Evolutionary conservation across 2,329 filamentous ascomycete species (phyloP), one percentile per base, ranked within the genome.

Genomic region (Boeremia lycopersici): DNA sequence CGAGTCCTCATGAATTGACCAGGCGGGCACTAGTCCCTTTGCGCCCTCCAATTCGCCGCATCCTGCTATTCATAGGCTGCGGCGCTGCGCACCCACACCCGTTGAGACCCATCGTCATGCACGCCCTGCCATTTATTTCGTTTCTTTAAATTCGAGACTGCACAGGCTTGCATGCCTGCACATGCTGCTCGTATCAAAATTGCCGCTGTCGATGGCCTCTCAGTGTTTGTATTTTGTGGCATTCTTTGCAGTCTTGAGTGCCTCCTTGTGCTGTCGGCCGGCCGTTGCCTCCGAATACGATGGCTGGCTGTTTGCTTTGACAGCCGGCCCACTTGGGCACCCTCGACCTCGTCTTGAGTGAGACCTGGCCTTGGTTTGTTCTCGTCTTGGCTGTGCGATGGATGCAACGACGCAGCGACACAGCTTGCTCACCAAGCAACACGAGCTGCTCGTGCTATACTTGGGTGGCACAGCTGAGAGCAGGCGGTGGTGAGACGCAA

Each of bases 101-200:
- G 52, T 55, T 55, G 52, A 31, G 36, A 42, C 28, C 42, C 46
- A 47, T 50, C 52, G 41, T 55, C 52, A 55, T 55, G 52, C 52
- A 42, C 42, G 38, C 42, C 52, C 52, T 46, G 29, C 49, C 41
- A 28, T 47, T 46, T 47, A 12, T 33, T 47, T 49, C 31, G 35
- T 29, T 38, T 42, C 35, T 28, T 47, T 38, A 30, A 15, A 36
- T 42, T 41, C 23, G 47, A 35, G 40, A 13, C 42, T 50, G 36
- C 34, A n/a, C 17, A 30, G n/a, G 12, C 29, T 10, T 38, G 40
- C 19, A 12, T 38, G 38, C 17, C 12, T 25, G 33, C 35, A 38
- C 17, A 11, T 41, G 15, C 17, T 9, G 19, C 19, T 23, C 19
- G 19, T 23, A 23, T 23, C 19, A 23, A 23, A 23, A 23, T 11